phyloP scores from a whole-genome alignment of 2,329 filamentous ascomycete genomes.

The Fusarium anguioides region DNA sequence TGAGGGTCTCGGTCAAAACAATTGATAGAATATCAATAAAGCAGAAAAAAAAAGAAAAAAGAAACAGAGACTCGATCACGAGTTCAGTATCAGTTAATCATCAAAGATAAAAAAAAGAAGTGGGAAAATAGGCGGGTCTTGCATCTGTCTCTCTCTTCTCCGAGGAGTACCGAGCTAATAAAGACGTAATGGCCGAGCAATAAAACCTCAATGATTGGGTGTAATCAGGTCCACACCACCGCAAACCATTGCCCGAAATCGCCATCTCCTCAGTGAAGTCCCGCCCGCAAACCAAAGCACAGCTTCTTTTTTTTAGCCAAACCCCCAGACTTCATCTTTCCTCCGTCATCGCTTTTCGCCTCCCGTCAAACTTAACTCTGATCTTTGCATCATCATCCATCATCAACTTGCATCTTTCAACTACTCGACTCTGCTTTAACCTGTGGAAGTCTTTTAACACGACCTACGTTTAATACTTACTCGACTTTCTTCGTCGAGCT shows the following conservation, averaged over 20 bases:
- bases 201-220: constrained; percentile 43
- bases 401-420: constrained; percentile 13
- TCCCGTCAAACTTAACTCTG: constrained; percentile 23
- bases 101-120: constrained; percentile 4
- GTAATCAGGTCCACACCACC: constrained; percentile 21
- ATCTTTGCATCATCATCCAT: constrained; percentile 32
- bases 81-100: background rate
- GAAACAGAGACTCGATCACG: background rate
- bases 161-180: constrained; percentile 46
- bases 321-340: constrained; percentile 34
- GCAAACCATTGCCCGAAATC: constrained; percentile 46
- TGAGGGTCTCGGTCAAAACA: no score
- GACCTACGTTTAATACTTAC: constrained; percentile 15
- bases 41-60: background rate
- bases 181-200: constrained; percentile 50
- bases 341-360: constrained; percentile 44
- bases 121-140: constrained; percentile 20
- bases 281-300: constrained; percentile 28
- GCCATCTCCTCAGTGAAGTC: constrained; percentile 44
- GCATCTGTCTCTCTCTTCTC: constrained; percentile 37
- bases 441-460: background rate
- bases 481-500: constrained; percentile 14
- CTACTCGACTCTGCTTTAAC: background rate
- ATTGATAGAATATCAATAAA: fast-evolving
- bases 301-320: constrained; percentile 45